A percentile compares a stretch with the other conserved stretches of the same genome.
Evolutionary conservation across 768 basidiomycete species (phyloP).

Genomic region (Lepiota brunneoincarnata): DNA sequence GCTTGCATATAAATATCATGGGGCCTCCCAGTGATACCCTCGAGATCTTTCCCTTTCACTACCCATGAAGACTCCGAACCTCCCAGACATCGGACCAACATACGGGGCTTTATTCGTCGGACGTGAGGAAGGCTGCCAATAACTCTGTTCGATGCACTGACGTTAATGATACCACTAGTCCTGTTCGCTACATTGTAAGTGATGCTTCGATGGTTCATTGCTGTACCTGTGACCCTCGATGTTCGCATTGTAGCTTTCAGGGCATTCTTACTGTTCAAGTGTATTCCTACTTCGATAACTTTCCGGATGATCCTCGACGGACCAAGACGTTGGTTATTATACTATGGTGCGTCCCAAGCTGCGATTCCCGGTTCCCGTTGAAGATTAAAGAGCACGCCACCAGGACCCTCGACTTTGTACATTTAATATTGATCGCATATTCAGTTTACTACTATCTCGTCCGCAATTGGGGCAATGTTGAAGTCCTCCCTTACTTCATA

Average conservation of each 20-base stretch:
- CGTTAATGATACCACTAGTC: neutral
- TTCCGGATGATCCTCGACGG: constrained; percentile 13
- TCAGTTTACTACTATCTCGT: constrained; percentile 20
- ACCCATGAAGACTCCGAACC: neutral
- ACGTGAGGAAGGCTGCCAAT: constrained; percentile 3
- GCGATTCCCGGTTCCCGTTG: neutral
- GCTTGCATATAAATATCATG: neutral
- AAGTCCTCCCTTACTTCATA: constrained; percentile 8
- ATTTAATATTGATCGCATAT: constrained; percentile 17
- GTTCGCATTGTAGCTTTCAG: constrained; percentile 14
- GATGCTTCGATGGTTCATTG: neutral
- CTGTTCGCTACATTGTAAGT: constrained; percentile 8
- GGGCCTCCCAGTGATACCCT: neutral
- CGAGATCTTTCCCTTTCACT: neutral
- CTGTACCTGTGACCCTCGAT: neutral
- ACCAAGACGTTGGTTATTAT: constrained; percentile 15
- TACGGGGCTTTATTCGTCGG: constrained; percentile 22
- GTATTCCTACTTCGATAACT: constrained; percentile 18
- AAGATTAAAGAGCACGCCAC: neutral
- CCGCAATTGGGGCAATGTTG: constrained; percentile 14
- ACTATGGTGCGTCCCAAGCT: constrained; percentile 1
- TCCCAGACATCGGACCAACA: constrained; percentile 10
- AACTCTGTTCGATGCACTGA: neutral
- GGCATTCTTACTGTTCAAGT: constrained; percentile 19
- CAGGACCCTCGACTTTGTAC: constrained; percentile 18